Base-by-base conservation (phyloP, 225 moss, liverwort and hornwort genomes). In the Thuidium tamariscinum region DNA sequence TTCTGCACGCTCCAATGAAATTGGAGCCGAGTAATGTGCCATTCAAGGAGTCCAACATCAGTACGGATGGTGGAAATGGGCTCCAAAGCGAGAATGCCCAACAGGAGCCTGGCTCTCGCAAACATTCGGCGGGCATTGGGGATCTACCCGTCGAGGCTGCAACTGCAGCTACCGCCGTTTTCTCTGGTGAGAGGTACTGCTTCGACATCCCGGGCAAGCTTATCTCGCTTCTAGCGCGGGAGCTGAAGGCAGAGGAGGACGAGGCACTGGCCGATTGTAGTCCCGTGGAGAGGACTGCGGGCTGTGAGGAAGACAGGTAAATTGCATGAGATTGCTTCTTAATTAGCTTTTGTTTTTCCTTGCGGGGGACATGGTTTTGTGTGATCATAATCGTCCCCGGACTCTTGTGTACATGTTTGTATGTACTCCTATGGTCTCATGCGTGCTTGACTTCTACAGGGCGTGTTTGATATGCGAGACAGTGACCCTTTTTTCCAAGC, bases 401-500 rank as follows among this genome's bases (percentile, higher is more conserved):
- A 11, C 54, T 77, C 48, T 59, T 18, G 16, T 8, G 16, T 46
- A 20, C 74, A 26, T 48, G 73, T 36, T 83, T 37, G 26, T 59
- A 27, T 30, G n/a, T n/a, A n/a, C n/a, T n/a, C 16, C 48, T 36
- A 15, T 26, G 13, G 32, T n/a, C 64, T 34, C 63, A 6, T 44
- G 55, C 26, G 20, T 61, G 30, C 71, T 84, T 48, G 79, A 65
- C 77, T 77, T 60, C 57, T 82, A 81, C 92, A 96, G 97, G 89
- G 92, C 90, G 74, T 93, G 92, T 81, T 91, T 97, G 74, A 91
- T 97, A 63, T 90, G 89, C 29, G 97, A 95, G 89, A 91, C 94
- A 13, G 80, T 92, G n/a, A 89, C 88, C 15, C 90, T 97, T 2
- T 92, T 97, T 79, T 94, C 94, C 88, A 92, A 91, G 83, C 92